These are phyloP conservation scores for Vanderwaltozyma polyspora DNA, from an alignment of 805 yeast genomes.

Conservation along the genomic window DNA sequence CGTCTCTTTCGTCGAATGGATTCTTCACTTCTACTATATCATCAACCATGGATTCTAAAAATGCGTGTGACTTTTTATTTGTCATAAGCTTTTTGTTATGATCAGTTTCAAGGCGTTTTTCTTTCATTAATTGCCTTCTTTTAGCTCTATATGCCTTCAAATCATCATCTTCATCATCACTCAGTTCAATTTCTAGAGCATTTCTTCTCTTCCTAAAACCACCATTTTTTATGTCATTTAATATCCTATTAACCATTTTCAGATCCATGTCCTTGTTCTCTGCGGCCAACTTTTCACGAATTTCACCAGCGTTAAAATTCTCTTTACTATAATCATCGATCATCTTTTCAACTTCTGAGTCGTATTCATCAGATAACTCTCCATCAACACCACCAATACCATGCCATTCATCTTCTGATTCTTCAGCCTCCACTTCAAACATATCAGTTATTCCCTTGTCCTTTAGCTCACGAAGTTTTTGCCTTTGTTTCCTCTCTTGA, in stretches of 20 bases:
- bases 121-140: slow-evolving; percentile 37
- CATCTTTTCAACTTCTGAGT: slow-evolving; percentile 70
- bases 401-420: slow-evolving; percentile 81
- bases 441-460: slow-evolving; percentile 46
- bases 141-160: slow-evolving; percentile 29
- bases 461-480: slow-evolving; percentile 42
- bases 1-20: slow-evolving; percentile 24
- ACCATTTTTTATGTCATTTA: slow-evolving; percentile 64
- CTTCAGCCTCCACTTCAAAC: slow-evolving; percentile 76
- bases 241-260: slow-evolving; percentile 50
- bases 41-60: slow-evolving; percentile 52
- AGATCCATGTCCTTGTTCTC: slow-evolving; percentile 54
- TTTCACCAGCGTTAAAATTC: slow-evolving; percentile 45
- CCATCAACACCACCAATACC: slow-evolving; percentile 72
- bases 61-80: slow-evolving; percentile 51
- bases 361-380: slow-evolving; percentile 37
- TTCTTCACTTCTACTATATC: slow-evolving; percentile 27
- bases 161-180: slow-evolving; percentile 65
- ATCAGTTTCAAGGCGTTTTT: slow-evolving; percentile 35
- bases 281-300: slow-evolving; percentile 46
- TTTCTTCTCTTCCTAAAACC: slow-evolving; percentile 47
- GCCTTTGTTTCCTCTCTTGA: slow-evolving; percentile 14
- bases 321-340: slow-evolving; percentile 57
- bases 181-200: slow-evolving; percentile 50
- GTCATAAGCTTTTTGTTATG: slow-evolving; percentile 34